These are phyloP conservation scores for Plectosphaerella plurivora DNA, from an alignment of 2,329 filamentous ascomycete species.

Conservation along the genomic window DNA sequence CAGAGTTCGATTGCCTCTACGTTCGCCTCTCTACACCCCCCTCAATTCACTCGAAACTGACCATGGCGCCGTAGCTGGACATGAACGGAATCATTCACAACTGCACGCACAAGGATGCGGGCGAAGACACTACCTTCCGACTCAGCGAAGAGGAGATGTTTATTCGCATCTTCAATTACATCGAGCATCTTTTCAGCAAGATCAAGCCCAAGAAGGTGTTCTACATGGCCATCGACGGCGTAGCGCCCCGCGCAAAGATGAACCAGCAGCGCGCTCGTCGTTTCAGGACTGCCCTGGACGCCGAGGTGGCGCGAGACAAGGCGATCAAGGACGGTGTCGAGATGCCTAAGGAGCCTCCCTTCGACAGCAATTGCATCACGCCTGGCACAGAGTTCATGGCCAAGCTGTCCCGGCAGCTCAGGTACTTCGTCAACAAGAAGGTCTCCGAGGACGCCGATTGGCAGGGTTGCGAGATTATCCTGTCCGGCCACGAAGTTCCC, in stretches of 20 bases:
- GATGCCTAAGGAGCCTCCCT: slow-evolving; percentile 90
- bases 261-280: slow-evolving; percentile 95
- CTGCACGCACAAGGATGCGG: slow-evolving; percentile 92
- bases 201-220: slow-evolving; percentile 98
- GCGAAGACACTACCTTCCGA: slow-evolving; percentile 82
- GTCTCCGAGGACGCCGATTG: slow-evolving; percentile 94
- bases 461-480: slow-evolving; percentile 93
- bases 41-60: slow-evolving; percentile 28
- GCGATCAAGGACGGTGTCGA: slow-evolving; percentile 84
- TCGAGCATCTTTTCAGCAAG: slow-evolving; percentile 96
- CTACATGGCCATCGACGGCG: slow-evolving; percentile 99
- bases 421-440: slow-evolving; percentile 99
- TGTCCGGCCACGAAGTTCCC: slow-evolving; percentile 96
- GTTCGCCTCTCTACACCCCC: slow-evolving; percentile 36
- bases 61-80: slow-evolving; percentile 54
- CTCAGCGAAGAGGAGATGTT: slow-evolving; percentile 99
- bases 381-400: slow-evolving; percentile 97
- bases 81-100: slow-evolving; percentile 99
- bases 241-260: slow-evolving; percentile 98
- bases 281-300: slow-evolving; percentile 91
- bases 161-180: slow-evolving; percentile 99
- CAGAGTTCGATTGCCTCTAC: slow-evolving; percentile 97
- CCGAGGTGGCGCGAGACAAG: slow-evolving; percentile 85
- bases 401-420: slow-evolving; percentile 86
- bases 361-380: slow-evolving; percentile 99